phyloP scores from a whole-genome alignment of 2,329 filamentous ascomycete genomes.

The Aspergillus uvarum region DNA sequence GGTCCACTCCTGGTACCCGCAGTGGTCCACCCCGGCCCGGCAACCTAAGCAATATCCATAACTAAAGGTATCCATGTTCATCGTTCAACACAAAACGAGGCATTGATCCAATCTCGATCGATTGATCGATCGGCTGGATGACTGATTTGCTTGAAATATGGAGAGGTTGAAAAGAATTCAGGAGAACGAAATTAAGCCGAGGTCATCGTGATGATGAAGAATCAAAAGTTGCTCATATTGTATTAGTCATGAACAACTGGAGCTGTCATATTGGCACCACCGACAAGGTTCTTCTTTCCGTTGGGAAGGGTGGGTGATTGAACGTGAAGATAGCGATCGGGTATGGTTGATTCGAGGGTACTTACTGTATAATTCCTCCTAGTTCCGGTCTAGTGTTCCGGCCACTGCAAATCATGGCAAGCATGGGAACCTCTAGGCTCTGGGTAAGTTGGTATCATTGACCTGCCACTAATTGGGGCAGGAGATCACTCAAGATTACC shows the following conservation, averaged over 20 bases:
- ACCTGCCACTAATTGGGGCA: not conserved
- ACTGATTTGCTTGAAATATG: no score
- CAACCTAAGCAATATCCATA: constrained; percentile 21
- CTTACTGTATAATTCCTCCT: constrained; percentile 4
- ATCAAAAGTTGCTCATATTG: not conserved
- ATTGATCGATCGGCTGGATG: not conserved
- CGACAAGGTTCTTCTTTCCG: not conserved
- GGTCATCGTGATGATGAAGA: no score
- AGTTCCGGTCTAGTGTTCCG: constrained; percentile 8
- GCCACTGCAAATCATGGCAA: constrained; percentile 9
- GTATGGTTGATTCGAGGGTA: constrained; percentile 10
- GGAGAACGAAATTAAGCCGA: no score
- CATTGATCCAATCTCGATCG: not conserved
- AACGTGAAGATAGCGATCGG: constrained; percentile 17
- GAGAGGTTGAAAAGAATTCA: no score
- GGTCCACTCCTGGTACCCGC: constrained; percentile 23
- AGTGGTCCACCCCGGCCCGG: constrained; percentile 29
- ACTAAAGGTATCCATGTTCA: no score
- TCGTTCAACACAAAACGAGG: no score
- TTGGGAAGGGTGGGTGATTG: not conserved
- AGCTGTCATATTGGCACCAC: not conserved
- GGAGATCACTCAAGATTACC: not conserved
- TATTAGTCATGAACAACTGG: not conserved
- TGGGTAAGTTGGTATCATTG: not conserved
- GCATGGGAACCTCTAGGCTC: constrained; percentile 4